These are phyloP conservation scores for Solanum chacoense DNA, from an alignment of 305 asterid species.

Conservation along the genomic window DNA sequence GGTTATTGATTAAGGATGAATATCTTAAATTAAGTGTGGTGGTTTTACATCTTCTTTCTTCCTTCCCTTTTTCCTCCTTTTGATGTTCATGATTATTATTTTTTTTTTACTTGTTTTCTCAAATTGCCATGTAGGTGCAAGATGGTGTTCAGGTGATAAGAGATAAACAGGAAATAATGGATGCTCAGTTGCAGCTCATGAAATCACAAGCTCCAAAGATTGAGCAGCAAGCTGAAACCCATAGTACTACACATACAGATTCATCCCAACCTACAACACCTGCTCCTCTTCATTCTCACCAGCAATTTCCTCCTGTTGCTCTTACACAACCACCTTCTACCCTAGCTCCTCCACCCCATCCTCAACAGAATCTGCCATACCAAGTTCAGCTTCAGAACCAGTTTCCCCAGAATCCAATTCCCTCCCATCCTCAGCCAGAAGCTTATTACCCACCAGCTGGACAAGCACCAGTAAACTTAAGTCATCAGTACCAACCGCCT, in stretches of 20 bases:
- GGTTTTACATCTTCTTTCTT: background rate
- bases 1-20: background rate
- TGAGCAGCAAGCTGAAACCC: conserved; percentile 42
- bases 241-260: conserved; percentile 24
- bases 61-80: background rate
- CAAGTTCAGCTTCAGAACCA: conserved; percentile 52
- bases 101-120: background rate
- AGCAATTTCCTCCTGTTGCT: conserved; percentile 39
- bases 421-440: conserved; percentile 47
- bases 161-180: conserved; percentile 77
- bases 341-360: conserved; percentile 26
- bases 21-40: background rate
- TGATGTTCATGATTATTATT: background rate
- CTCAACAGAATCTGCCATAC: conserved; percentile 42
- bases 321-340: conserved; percentile 30
- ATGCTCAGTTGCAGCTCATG: conserved; percentile 53
- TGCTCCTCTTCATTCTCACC: conserved; percentile 30
- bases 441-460: conserved; percentile 48
- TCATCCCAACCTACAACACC: conserved; percentile 33
- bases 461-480: conserved; percentile 40
- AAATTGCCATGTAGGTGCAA: conserved; percentile 50
- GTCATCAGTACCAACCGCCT: conserved; percentile 50
- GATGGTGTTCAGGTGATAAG: conserved; percentile 46
- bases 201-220: conserved; percentile 46
- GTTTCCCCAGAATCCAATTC: conserved; percentile 43